Conservation (phyloP, 805 yeast species). For the Metschnikowia anglica region DNA sequence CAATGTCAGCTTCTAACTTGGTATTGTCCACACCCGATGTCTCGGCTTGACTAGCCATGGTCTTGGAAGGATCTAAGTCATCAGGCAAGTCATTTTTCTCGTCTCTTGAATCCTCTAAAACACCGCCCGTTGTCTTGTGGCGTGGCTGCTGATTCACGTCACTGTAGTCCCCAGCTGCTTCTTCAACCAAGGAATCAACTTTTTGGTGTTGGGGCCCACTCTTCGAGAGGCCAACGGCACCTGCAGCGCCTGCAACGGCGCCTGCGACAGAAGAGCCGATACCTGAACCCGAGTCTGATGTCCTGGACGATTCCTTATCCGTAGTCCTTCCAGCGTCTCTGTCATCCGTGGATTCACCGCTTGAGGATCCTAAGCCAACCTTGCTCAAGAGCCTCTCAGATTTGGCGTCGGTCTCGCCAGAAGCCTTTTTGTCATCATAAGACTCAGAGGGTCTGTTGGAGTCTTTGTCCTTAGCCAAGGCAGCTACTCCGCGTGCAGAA, state of each 20-base stretch:
- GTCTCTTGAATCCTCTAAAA: conserved; percentile 8
- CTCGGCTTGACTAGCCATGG: conserved; percentile 3
- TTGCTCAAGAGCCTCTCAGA: conserved; percentile 16
- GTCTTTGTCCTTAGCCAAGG: conserved; percentile 4
- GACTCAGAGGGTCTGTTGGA: conserved; percentile 2
- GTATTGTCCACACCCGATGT: conserved; percentile 15
- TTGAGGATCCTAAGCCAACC: conserved; percentile 9
- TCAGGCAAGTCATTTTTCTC: conserved; percentile 5
- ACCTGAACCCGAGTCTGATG: conserved; percentile 1
- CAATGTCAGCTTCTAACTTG: conserved; percentile 25
- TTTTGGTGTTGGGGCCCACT: conserved; percentile 7
- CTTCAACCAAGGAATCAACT: conserved; percentile 23
- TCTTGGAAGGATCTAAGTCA: conserved; percentile 8
- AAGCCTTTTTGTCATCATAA: neutral
- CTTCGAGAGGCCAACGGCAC: conserved; percentile 18
- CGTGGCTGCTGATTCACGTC: conserved; percentile 13
- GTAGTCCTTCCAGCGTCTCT: neutral
- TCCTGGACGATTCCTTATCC: neutral
- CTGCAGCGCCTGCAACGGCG: conserved; percentile 23
- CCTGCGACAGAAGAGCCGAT: conserved; percentile 19
- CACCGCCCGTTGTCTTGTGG: conserved; percentile 13
- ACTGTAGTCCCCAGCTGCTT: conserved; percentile 18
- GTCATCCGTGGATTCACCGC: neutral
- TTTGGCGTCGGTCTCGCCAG: neutral
- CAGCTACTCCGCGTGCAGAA: neutral